Base-by-base conservation (phyloP, 805 yeast genomes). In the Grigorovia transvaalensis region DNA sequence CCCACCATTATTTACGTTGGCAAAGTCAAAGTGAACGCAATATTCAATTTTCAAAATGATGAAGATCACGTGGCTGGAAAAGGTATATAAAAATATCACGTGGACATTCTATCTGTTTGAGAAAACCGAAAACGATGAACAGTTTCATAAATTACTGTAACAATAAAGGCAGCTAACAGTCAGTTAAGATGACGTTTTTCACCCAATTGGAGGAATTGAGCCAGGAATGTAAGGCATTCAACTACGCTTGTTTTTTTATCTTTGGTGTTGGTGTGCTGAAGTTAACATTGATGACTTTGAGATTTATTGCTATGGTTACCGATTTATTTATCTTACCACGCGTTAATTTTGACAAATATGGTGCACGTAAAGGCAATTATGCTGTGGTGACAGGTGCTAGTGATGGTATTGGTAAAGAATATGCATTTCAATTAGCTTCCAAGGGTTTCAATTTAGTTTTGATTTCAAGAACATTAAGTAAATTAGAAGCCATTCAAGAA, bases 321-420 rank as follows among this genome's bases (percentile, higher is more conserved):
- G 90, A 85, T 56, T 66, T 83, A 48, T 84, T 80, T 62, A 53
- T 87, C 27, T 71, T 84, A 38, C 88, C 91, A 35, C 71, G 82
- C 8, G 80, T 68, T 29, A 62, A 72, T 60, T 83, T 76, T 61
- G 62, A 66, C 44, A 82, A 80, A 64, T 89, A 89, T 63, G 96
- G 96, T n/a, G 84, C 91, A 29, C 69, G 71, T 49, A 59, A 59
- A 18, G 85, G 84, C 29, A 74, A 78, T 44, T 93, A 96, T 91
- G 96, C 97, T n/a, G 85, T 93, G 35, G 79, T 93, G 17, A 93
- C 99, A 7, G 99, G 99, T 53, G 95, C 97, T 3, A 88, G 97
- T 47, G 98, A 93, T 66, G 99, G 99, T 40, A 85, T 93, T 63
- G 99, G 99, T 53, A 88, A 90, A 66, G 96, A 93, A 67, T 93